A percentile compares a stretch with the other conserved stretches of the same genome.
These are phyloP conservation scores for Aureobasidium pullulans DNA, from an alignment of 2,329 filamentous ascomycete species.

Conservation along the genomic window DNA sequence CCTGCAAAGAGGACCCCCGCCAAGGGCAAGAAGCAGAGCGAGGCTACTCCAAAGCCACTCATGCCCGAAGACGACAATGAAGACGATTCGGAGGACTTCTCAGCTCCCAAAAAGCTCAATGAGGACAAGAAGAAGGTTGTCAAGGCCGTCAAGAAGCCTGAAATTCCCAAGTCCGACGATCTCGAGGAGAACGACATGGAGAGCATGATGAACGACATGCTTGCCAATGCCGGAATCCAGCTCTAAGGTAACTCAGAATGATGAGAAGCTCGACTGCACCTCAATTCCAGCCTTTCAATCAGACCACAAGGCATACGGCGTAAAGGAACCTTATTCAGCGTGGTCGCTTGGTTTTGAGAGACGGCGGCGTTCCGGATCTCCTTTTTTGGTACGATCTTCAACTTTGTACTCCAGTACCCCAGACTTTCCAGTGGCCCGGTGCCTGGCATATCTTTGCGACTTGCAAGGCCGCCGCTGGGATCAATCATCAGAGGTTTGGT, in stretches of 20 bases:
- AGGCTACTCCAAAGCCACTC: neutral
- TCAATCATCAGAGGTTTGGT: neutral
- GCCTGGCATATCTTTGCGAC: neutral
- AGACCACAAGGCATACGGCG: neutral
- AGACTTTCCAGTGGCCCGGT: slow-evolving; percentile 3
- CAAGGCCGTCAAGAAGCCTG: too few species aligned
- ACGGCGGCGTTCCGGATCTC: neutral
- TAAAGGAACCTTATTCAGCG: neutral
- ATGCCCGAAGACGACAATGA: neutral
- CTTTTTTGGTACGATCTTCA: slow-evolving; percentile 3
- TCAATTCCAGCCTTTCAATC: neutral
- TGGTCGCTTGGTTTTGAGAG: neutral
- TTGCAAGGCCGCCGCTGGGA: neutral
- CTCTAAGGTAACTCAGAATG: too few species aligned
- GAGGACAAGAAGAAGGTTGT: neutral
- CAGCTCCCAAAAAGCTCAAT: neutral
- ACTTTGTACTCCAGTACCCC: slow-evolving; percentile 3
- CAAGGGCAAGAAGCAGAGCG: neutral
- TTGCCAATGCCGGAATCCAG: neutral
- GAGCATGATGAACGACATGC: neutral
- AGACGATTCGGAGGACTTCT: neutral
- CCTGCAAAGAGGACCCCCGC: neutral
- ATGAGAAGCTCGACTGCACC: neutral
- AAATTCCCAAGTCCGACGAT: too few species aligned
- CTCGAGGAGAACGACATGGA: too few species aligned